These are phyloP conservation scores for Acanthamoeba culbertsoni DNA, from an alignment of 208 protist genomes.

Conservation along the genomic window DNA sequence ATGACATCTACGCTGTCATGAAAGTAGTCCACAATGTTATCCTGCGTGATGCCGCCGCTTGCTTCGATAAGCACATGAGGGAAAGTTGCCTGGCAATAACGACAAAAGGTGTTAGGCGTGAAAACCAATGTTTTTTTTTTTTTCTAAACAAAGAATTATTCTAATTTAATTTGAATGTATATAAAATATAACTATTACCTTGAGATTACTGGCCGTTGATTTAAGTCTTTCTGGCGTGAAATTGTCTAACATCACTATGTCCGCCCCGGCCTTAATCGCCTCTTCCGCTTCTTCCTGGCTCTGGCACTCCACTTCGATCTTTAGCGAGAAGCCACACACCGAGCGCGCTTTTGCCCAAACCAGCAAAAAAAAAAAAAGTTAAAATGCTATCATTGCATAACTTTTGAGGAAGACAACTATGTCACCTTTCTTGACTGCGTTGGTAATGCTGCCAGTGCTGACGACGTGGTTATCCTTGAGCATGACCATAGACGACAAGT, in stretches of 20 bases:
- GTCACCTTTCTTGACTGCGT: slow-evolving; percentile 73
- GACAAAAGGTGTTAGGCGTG: neutral
- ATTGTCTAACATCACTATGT: slow-evolving; percentile 90
- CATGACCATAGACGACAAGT: slow-evolving; percentile 89
- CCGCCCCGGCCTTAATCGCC: slow-evolving; percentile 80
- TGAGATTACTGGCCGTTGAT: slow-evolving; percentile 65
- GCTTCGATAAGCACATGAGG: slow-evolving; percentile 85
- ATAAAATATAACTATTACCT: too few species aligned
- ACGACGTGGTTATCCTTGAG: slow-evolving; percentile 91
- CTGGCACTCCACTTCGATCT: slow-evolving; percentile 88
- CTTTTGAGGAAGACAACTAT: neutral
- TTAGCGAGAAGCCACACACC: slow-evolving; percentile 83
- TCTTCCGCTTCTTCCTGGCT: slow-evolving; percentile 78
- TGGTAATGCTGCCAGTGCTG: slow-evolving; percentile 73
- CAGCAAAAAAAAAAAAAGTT: too few species aligned
- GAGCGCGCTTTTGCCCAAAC: too few species aligned
- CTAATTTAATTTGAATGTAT: too few species aligned
- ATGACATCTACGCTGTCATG: slow-evolving; percentile 82
- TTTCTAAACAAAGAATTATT: too few species aligned
- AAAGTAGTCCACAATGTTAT: slow-evolving; percentile 77
- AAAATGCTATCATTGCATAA: neutral
- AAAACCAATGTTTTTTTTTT: too few species aligned
- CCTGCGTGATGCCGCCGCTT: slow-evolving; percentile 83
- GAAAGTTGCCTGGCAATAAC: slow-evolving; percentile 44
- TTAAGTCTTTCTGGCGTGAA: slow-evolving; percentile 73